These are phyloP conservation scores for Fomitopsis betulina DNA, from an alignment of 1,284 basidiomycete species.

Conservation along the genomic window DNA sequence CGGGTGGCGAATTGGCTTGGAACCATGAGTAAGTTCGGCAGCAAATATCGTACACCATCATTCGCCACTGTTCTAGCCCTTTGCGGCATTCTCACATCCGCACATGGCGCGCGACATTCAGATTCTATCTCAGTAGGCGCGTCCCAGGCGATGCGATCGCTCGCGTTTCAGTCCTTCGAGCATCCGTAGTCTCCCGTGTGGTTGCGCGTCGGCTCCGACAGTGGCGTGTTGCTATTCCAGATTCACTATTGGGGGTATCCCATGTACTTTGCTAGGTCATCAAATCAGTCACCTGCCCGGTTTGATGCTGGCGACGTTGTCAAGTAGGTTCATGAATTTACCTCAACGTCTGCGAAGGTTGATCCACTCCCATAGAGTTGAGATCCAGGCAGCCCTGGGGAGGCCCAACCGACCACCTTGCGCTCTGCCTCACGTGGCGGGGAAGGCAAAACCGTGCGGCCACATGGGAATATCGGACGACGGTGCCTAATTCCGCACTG, in stretches of 20 bases:
- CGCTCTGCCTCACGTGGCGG: background rate
- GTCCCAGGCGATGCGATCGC: background rate
- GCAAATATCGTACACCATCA: background rate
- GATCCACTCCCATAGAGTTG: background rate
- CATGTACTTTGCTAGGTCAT: background rate
- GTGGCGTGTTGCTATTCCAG: background rate
- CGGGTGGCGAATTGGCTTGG: constrained; percentile 1
- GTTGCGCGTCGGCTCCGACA: constrained; percentile 2
- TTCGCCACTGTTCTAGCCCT: background rate
- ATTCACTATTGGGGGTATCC: background rate
- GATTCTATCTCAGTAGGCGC: background rate
- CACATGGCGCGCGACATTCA: background rate
- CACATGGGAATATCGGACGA: background rate
- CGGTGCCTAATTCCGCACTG: background rate
- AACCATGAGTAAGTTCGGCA: background rate
- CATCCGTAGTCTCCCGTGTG: background rate
- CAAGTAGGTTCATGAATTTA: constrained; percentile 6
- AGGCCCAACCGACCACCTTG: background rate
- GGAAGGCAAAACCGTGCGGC: background rate
- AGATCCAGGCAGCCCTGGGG: background rate
- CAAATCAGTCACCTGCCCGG: background rate
- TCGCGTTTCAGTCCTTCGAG: background rate
- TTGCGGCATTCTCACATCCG: constrained; percentile 1
- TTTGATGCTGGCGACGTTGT: background rate
- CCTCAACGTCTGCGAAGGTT: background rate